These are phyloP conservation scores for Neoboletus subvelutipes DNA, from an alignment of 768 basidiomycete species.

Conservation along the genomic window DNA sequence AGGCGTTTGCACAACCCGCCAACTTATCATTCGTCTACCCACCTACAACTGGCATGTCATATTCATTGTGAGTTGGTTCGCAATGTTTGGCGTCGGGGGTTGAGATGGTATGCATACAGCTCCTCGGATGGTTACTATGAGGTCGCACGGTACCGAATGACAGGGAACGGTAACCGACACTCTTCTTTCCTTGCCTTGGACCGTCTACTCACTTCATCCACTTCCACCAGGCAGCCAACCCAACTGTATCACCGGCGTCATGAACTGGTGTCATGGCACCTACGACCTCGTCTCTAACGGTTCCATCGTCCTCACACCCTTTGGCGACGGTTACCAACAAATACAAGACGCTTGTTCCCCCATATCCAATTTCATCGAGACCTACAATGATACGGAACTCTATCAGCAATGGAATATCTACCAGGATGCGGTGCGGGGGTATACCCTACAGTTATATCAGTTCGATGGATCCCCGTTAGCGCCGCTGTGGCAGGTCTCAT, in stretches of 20 bases:
- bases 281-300: constrained; percentile 71
- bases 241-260: constrained; percentile 83
- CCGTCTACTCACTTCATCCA: background rate
- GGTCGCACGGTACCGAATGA: constrained; percentile 87
- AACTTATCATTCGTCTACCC: constrained; percentile 86
- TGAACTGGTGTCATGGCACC: constrained; percentile 88
- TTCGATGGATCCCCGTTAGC: constrained; percentile 77
- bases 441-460: constrained; percentile 73
- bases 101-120: constrained; percentile 37
- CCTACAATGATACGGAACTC: constrained; percentile 75
- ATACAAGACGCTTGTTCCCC: constrained; percentile 93
- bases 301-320: constrained; percentile 70
- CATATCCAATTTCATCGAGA: constrained; percentile 81
- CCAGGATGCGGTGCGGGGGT: constrained; percentile 57
- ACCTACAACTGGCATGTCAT: constrained; percentile 79
- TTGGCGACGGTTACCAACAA: constrained; percentile 91
- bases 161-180: constrained; percentile 64
- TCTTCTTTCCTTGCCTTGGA: background rate
- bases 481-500: constrained; percentile 64
- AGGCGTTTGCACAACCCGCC: constrained; percentile 86
- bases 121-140: constrained; percentile 79
- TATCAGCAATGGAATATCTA: constrained; percentile 70
- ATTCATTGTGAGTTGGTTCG: constrained; percentile 69
- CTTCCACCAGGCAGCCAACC: constrained; percentile 67
- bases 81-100: background rate